Evolutionary conservation across 345 rosid genomes (phyloP).

Genomic region (Lenwebbia sp.): DNA sequence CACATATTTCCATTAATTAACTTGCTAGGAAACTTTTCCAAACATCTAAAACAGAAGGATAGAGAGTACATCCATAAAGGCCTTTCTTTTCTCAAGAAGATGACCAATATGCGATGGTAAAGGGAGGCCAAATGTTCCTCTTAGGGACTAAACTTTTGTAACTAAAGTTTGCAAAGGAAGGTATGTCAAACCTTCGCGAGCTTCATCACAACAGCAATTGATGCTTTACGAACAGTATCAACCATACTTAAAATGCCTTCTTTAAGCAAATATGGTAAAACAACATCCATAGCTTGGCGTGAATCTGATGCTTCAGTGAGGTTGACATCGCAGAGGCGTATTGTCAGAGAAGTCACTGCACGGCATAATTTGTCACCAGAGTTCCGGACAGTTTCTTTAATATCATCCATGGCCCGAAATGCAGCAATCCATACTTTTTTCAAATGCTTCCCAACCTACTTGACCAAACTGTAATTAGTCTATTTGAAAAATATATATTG

Average conservation of each 20-base stretch:
- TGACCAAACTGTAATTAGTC: conserved; percentile 4
- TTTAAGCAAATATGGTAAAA: conserved; percentile 72
- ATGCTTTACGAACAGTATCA: conserved; percentile 72
- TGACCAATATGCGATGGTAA: background rate
- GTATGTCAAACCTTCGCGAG: conserved; percentile 61
- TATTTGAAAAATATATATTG: background rate
- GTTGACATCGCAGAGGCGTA: conserved; percentile 82
- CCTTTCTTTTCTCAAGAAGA: background rate
- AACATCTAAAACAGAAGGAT: background rate
- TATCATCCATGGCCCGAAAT: conserved; percentile 99
- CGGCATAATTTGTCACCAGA: conserved; percentile 90
- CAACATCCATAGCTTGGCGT: conserved; percentile 65
- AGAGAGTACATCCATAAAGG: background rate
- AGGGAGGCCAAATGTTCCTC: background rate
- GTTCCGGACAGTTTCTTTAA: conserved; percentile 94
- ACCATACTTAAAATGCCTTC: conserved; percentile 96
- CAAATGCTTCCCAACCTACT: conserved; percentile 68
- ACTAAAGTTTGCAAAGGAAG: background rate
- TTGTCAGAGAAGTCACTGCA: conserved; percentile 61
- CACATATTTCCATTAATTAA: background rate
- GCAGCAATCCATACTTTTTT: conserved; percentile 70
- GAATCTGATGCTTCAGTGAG: conserved; percentile 76
- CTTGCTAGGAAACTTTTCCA: background rate
- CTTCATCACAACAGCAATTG: conserved; percentile 94
- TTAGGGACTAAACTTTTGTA: background rate